Evolutionary conservation across 352 stramenopile genomes (phyloP), one percentile per base, ranked within the genome.

Genomic region (Globisporangium solare): DNA sequence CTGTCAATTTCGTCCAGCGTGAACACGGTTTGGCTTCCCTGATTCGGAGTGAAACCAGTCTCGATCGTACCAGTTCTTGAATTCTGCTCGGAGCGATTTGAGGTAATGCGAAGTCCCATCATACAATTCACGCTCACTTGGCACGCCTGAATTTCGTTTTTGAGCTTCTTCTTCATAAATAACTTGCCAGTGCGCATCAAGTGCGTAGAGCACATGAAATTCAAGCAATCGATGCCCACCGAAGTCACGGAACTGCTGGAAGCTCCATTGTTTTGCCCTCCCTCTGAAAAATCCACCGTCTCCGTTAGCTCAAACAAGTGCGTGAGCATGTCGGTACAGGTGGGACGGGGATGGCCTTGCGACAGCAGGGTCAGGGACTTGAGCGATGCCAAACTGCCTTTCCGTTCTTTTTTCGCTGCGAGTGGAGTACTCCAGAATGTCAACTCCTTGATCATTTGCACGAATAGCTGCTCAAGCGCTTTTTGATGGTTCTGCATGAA

Each of bases 161-260:
- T 85, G 22, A 92, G 68, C 67, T 89, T 94, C 58, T 88, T 88
- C 59, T 79, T 80, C 27, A 87, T 61, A 31, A 87, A 47, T 42
- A 94, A 50, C 24, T 71, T 74, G 1, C 79, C 80, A 21, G 73
- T 76, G n/a, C 75, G 72, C 71, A 94, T 77, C 20, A 92, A 37
- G 49, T 94, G 85, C 54, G 85, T 94, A 14, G 80, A 88, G 64
- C 85, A 94, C 66, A 89, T 71, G 47, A 93, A 92, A 51, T 94
- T 92, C 14, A 92, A 64, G 47, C 85, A 94, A 52, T 94, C 85
- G 40, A 94, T 94, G 15, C 82, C 85, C 20, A 90, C 77, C 0
- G 69, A 67, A 11, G 82, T 77, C 18, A 76, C 69, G 6, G 72
- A 72, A 47, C 65, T 76, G 15, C 59, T 74, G 3, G 56, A 47